Conservation (phyloP, 495 filamentous ascomycete species). For the Astrothelium macrocarpum region DNA sequence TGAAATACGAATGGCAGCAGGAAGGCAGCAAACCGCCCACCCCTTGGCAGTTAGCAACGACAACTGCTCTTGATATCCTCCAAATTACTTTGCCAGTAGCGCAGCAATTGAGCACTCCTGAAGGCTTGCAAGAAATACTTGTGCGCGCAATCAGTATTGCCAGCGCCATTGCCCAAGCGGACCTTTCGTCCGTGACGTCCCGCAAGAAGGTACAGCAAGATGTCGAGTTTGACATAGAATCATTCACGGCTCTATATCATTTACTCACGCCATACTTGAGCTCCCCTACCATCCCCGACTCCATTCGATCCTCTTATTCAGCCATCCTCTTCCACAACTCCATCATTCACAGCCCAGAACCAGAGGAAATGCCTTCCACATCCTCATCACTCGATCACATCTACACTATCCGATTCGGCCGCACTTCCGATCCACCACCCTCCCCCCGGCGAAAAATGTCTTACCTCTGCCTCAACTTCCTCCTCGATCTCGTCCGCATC, state of each 20-base stretch:
- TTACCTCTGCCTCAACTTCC: conserved; percentile 70
- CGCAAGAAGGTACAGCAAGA: conserved; percentile 43
- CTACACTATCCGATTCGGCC: conserved; percentile 55
- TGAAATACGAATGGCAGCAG: conserved; percentile 59
- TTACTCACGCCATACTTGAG: conserved; percentile 72
- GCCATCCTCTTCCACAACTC: conserved; percentile 73
- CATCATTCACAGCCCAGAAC: conserved; percentile 62
- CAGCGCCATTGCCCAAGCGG: conserved; percentile 50
- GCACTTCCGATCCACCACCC: conserved; percentile 59
- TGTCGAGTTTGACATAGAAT: conserved; percentile 69
- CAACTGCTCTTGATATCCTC: conserved; percentile 57
- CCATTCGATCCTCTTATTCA: conserved; percentile 58
- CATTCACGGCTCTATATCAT: conserved; percentile 56
- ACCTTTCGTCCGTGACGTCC: conserved; percentile 35
- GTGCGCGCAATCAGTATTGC: conserved; percentile 28
- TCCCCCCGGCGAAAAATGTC: conserved; percentile 60
- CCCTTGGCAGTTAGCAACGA: conserved; percentile 73
- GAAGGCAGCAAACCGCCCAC: conserved; percentile 51
- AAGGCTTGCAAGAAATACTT: not conserved
- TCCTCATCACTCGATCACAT: conserved; percentile 51
- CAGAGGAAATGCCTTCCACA: conserved; percentile 42
- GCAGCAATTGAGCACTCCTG: not conserved
- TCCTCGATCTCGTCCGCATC: conserved; percentile 53
- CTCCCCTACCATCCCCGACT: conserved; percentile 50
- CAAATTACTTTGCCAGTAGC: conserved; percentile 46